phyloP scores from a whole-genome alignment of 2,329 filamentous ascomycete genomes.

The Talaromyces albobiverticillius region DNA sequence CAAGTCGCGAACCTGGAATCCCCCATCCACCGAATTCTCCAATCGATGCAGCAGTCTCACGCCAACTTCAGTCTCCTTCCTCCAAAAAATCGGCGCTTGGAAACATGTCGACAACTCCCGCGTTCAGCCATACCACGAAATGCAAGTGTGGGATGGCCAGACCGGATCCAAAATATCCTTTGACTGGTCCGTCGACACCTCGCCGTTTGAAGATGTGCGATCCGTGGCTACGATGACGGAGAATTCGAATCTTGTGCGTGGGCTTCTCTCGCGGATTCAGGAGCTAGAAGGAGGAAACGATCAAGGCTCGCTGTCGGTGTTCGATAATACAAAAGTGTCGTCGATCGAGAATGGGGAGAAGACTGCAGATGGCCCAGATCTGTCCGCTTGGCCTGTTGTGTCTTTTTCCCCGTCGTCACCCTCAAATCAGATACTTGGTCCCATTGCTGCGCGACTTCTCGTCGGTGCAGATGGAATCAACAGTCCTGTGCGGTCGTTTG shows the following conservation, averaged over 20 bases:
- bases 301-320: constrained; percentile 57
- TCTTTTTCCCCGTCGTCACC: constrained; percentile 59
- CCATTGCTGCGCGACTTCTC: constrained; percentile 75
- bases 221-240: constrained; percentile 96
- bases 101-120: constrained; percentile 67
- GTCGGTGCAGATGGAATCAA: constrained; percentile 94
- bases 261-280: constrained; percentile 68
- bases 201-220: constrained; percentile 46
- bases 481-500: constrained; percentile 86
- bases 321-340: constrained; percentile 74
- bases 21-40: constrained; percentile 69
- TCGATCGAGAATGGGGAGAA: constrained; percentile 72
- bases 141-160: constrained; percentile 98
- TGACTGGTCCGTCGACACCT: constrained; percentile 61
- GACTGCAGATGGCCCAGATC: constrained; percentile 66
- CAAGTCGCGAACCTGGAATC: constrained; percentile 64
- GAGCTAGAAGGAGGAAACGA: constrained; percentile 48
- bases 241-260: constrained; percentile 83
- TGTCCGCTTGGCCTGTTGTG: constrained; percentile 85
- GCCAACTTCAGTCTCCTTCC: constrained; percentile 77
- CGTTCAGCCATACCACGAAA: constrained; percentile 85
- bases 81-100: constrained; percentile 85
- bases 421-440: constrained; percentile 36
- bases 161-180: constrained; percentile 86
- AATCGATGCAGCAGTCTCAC: constrained; percentile 96